Percentiles rank a stretch among this genome's conserved stretches.
Evolutionary conservation across 2,329 filamentous ascomycete genomes (phyloP).

Genomic region (Ophiostoma piceae): DNA sequence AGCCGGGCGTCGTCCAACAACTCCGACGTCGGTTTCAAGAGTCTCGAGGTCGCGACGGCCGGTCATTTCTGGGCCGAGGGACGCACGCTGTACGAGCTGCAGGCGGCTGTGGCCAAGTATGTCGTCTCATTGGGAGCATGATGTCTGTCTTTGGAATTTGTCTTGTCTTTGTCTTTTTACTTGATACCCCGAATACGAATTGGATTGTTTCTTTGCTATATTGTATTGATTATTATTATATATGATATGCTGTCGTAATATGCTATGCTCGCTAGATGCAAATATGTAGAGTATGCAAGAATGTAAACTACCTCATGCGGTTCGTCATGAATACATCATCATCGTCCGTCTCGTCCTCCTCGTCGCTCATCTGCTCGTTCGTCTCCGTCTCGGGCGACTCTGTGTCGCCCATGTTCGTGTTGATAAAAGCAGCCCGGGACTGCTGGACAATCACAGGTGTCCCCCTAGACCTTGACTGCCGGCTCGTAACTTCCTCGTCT

Average conservation of each 20-base stretch:
- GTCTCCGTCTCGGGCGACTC: constrained; percentile 1
- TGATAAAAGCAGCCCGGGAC: not conserved
- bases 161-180: not conserved
- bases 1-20: not conserved
- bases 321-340: constrained; percentile 17
- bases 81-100: constrained; percentile 36
- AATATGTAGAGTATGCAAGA: not conserved
- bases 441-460: not conserved
- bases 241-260: not conserved
- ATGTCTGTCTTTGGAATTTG: not conserved
- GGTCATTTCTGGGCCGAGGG: constrained; percentile 52
- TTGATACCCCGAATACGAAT: constrained; percentile 20
- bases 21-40: constrained; percentile 33
- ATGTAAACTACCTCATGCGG: not conserved
- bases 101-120: constrained; percentile 34
- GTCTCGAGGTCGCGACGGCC: constrained; percentile 43
- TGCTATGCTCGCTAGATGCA: not conserved
- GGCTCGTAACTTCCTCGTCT: not conserved
- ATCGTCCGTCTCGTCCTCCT: constrained; percentile 14
- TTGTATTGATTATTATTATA: not conserved
- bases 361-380: constrained; percentile 11
- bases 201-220: not conserved
- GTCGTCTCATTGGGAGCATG: constrained; percentile 23
- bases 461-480: not conserved
- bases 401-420: too few relatives aligned